A percentile compares a stretch with the other conserved stretches of the same genome.
Evolutionary conservation across 352 stramenopile species (phyloP).

Genomic region (Peronosclerospora sorghi): DNA sequence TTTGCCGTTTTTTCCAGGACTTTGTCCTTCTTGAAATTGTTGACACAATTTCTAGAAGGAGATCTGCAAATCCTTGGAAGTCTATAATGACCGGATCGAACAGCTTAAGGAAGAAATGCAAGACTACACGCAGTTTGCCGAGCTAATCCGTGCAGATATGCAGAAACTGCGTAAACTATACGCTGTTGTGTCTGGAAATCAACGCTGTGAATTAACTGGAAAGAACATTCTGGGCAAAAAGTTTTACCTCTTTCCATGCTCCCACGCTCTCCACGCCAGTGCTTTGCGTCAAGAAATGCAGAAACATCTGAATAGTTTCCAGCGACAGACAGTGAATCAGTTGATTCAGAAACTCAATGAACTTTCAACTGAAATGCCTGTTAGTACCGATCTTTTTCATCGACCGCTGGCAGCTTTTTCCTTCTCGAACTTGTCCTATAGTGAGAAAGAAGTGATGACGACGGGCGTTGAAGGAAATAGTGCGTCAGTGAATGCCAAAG

Average conservation of each 20-base stretch:
- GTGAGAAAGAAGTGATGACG: slow-evolving; percentile 62
- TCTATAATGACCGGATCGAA: slow-evolving; percentile 88
- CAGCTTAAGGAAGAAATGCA: slow-evolving; percentile 90
- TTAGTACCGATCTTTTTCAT: slow-evolving; percentile 72
- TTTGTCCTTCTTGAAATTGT: slow-evolving; percentile 94
- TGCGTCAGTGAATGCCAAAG: slow-evolving; percentile 31
- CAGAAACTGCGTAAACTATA: slow-evolving; percentile 79
- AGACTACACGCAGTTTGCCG: slow-evolving; percentile 85
- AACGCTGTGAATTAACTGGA: slow-evolving; percentile 83
- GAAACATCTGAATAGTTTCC: slow-evolving; percentile 82
- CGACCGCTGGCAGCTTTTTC: slow-evolving; percentile 41
- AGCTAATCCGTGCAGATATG: slow-evolving; percentile 86
- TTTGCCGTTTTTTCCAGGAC: slow-evolving; percentile 89
- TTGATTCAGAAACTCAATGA: slow-evolving; percentile 83
- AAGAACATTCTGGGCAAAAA: slow-evolving; percentile 84
- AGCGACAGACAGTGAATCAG: slow-evolving; percentile 85
- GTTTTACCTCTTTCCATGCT: slow-evolving; percentile 93
- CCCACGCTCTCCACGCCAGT: slow-evolving; percentile 87
- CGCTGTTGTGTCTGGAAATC: slow-evolving; percentile 78
- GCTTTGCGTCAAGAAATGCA: slow-evolving; percentile 85
- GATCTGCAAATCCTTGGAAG: slow-evolving; percentile 87
- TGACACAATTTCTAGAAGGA: slow-evolving; percentile 93
- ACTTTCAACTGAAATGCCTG: slow-evolving; percentile 63
- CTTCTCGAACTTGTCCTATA: slow-evolving; percentile 53
- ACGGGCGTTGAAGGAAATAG: slow-evolving; percentile 28